phyloP scores from a whole-genome alignment of 2,329 filamentous ascomycete species.

The Paecilomyces fulvus region DNA sequence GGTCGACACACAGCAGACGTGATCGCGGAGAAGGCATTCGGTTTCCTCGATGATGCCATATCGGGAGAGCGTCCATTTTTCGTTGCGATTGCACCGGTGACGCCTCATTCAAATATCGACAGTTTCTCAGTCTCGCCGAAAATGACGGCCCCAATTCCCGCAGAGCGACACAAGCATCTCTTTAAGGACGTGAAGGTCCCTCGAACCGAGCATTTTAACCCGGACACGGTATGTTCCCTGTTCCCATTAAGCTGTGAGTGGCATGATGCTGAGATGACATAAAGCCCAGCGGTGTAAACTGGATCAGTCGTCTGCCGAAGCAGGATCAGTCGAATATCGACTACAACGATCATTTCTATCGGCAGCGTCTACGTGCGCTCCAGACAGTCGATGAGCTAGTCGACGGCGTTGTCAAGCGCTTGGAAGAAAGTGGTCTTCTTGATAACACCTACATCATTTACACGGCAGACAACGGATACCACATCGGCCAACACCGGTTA shows the following conservation, averaged over 20 bases:
- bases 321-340: conserved; percentile 41
- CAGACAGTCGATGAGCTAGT: conserved; percentile 50
- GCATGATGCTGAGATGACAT: neutral
- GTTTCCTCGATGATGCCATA: conserved; percentile 54
- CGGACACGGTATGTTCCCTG: conserved; percentile 38
- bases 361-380: conserved; percentile 41
- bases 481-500: conserved; percentile 52
- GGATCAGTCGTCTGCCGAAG: conserved; percentile 36
- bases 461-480: conserved; percentile 53
- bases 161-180: conserved; percentile 53
- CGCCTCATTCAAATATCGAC: conserved; percentile 54
- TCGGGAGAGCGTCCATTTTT: conserved; percentile 54
- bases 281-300: conserved; percentile 37
- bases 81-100: conserved; percentile 56
- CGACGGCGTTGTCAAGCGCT: conserved; percentile 33
- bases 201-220: conserved; percentile 58
- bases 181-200: conserved; percentile 55
- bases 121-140: conserved; percentile 8
- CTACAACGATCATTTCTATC: conserved; percentile 47
- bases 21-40: conserved; percentile 50
- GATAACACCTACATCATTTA: conserved; percentile 54
- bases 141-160: conserved; percentile 48
- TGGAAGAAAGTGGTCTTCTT: conserved; percentile 35
- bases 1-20: conserved; percentile 53
- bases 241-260: neutral